Evolutionary conservation across 2,329 filamentous ascomycete genomes (phyloP).

Genomic region (Fusarium zealandicum): DNA sequence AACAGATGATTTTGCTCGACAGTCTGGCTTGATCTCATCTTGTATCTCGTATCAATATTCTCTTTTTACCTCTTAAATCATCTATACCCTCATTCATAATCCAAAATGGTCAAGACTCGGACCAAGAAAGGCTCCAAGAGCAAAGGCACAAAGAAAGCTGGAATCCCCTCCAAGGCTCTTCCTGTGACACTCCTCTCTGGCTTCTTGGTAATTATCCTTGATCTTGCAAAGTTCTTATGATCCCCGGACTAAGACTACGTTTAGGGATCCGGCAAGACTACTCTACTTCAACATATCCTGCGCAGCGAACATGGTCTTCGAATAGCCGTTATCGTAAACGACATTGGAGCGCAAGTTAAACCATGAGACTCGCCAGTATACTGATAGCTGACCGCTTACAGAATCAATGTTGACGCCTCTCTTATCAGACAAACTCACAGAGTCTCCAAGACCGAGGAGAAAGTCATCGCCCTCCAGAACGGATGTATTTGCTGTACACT

Average conservation of each 20-base stretch:
- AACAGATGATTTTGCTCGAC: not conserved
- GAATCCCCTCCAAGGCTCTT: conserved; percentile 36
- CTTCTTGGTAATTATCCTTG: conserved; percentile 40
- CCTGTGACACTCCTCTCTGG: conserved; percentile 48
- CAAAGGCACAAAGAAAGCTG: conserved; percentile 23
- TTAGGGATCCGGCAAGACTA: conserved; percentile 75
- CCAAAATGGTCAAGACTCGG: conserved; percentile 31
- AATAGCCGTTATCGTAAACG: conserved; percentile 77
- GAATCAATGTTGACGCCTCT: conserved; percentile 70
- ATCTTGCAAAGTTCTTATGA: not conserved
- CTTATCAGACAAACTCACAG: conserved; percentile 64
- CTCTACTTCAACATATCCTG: conserved; percentile 72
- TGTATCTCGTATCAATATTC: too few species aligned
- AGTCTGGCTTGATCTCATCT: too few species aligned
- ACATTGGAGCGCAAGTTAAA: conserved; percentile 64
- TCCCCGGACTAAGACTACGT: not conserved
- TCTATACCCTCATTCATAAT: not conserved
- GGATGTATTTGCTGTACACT: conserved; percentile 81
- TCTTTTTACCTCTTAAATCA: too few species aligned
- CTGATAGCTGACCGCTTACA: conserved; percentile 32
- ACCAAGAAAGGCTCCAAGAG: conserved; percentile 18
- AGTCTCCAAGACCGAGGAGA: conserved; percentile 66
- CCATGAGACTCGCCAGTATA: too few species aligned
- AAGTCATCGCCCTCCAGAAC: conserved; percentile 73
- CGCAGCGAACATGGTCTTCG: conserved; percentile 70